Evolutionary conservation across 2,329 filamentous ascomycete species (phyloP), one percentile per base, ranked within the genome.

Genomic region (Neocucurbitaria cava): DNA sequence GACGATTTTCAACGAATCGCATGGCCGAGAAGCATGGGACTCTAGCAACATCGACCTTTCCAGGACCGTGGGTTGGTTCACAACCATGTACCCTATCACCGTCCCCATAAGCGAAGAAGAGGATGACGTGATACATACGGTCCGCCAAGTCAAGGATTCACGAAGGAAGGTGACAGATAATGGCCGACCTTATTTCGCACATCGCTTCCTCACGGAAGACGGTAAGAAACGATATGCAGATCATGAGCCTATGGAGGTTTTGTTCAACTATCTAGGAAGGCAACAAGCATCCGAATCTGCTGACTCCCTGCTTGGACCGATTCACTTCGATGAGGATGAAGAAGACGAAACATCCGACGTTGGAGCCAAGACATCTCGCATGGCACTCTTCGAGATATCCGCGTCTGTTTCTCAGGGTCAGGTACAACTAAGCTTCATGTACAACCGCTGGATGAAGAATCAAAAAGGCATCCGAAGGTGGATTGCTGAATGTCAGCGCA

Each of bases 21-120:
- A 77, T 49, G 75, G 75, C 3, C 65, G 74, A 7, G 74, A 76
- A 45, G 74, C 61, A n/a, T 77, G 77, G 56, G 78, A 79, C 23
- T 66, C 71, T 0, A 78, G 80, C 51, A 70, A 66, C 15, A 73
- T 82, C 11, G 82, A 87, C 67, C 78, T 86, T 0, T 79, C 81
- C 4, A 77, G 84, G 46, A 87, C 84, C 0, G 83, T 87, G 0
- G 85, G 85, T 1, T 87, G 84, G 84, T 86, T 87, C 58, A 85
- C 84, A 2, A 80, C 83, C 0, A 72, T 87, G 11, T 83, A 80
- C 44, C 85, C 85, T 0, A 73, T 86, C 5, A 63, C 61, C 24
- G 74, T 77, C 1, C 71, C 82, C 2, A 76, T 77, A 8, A 63
- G 79, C 1, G 77, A 81, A 2, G 71, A 75, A 2, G 69, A 76